A percentile compares a stretch with the other conserved stretches of the same genome.
Evolutionary conservation across 805 yeast species (phyloP).

Genomic region (Saturnispora saitoi): DNA sequence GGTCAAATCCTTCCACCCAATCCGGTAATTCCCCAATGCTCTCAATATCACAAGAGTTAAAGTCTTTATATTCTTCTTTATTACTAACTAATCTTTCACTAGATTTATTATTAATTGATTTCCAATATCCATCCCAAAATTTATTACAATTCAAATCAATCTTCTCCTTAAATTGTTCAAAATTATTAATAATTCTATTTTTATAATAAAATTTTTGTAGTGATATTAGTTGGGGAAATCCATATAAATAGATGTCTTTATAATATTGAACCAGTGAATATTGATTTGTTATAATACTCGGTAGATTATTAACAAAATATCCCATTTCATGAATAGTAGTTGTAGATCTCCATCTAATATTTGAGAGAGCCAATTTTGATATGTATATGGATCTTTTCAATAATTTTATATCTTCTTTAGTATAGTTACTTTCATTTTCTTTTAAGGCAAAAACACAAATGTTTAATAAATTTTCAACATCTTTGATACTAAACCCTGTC

Average conservation of each 20-base stretch:
- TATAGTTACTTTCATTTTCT: slow-evolving; percentile 27
- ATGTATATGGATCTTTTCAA: slow-evolving; percentile 36
- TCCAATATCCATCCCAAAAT: slow-evolving; percentile 53
- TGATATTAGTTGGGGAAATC: slow-evolving; percentile 49
- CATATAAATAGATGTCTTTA: slow-evolving; percentile 36
- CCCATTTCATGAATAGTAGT: slow-evolving; percentile 61
- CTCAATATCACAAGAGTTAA: slow-evolving; percentile 15
- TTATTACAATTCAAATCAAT: slow-evolving; percentile 29
- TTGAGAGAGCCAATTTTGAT: slow-evolving; percentile 41
- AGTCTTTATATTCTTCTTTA: slow-evolving; percentile 13
- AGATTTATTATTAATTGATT: slow-evolving; percentile 23
- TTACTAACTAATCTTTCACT: slow-evolving; percentile 7
- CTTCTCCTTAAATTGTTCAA: slow-evolving; percentile 25
- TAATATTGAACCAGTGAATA: slow-evolving; percentile 38
- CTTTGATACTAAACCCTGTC: slow-evolving; percentile 61
- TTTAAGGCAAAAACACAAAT: slow-evolving; percentile 41
- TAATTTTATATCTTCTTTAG: slow-evolving; percentile 32
- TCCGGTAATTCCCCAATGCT: slow-evolving; percentile 21
- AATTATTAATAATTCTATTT: slow-evolving; percentile 36
- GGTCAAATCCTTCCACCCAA: slow-evolving; percentile 24
- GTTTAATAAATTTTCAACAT: slow-evolving; percentile 43
- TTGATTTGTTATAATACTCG: slow-evolving; percentile 31
- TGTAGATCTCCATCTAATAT: slow-evolving; percentile 49
- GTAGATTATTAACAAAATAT: slow-evolving; percentile 40
- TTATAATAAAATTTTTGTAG: slow-evolving; percentile 47